A percentile compares a stretch with the other conserved stretches of the same genome.
Conservation (phyloP, 2,329 filamentous ascomycete genomes). For the Pestalotiopsis sp. region DNA sequence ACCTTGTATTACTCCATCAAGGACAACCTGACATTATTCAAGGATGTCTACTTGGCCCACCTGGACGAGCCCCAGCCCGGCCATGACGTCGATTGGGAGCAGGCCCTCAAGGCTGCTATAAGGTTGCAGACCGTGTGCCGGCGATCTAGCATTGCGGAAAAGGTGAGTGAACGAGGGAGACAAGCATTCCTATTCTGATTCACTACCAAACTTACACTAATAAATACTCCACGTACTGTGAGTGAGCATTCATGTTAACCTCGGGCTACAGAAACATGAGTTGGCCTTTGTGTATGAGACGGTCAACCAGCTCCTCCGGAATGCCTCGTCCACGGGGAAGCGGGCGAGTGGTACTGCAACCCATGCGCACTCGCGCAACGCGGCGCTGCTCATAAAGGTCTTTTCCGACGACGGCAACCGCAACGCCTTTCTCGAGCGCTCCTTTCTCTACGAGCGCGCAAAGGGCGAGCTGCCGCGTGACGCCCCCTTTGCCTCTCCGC, state of each 20-base stretch:
- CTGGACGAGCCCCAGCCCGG: slow-evolving; percentile 47
- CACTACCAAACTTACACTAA: too few species aligned
- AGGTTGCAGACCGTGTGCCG: slow-evolving; percentile 46
- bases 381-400: slow-evolving; percentile 43
- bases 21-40: slow-evolving; percentile 61
- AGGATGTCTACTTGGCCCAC: slow-evolving; percentile 59
- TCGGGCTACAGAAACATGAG: slow-evolving; percentile 37
- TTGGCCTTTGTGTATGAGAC: slow-evolving; percentile 50
- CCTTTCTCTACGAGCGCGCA: slow-evolving; percentile 62
- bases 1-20: slow-evolving; percentile 55
- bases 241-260: not conserved
- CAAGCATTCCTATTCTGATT: too few species aligned
- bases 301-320: slow-evolving; percentile 46
- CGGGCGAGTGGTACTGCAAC: slow-evolving; percentile 33
- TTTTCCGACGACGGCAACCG: slow-evolving; percentile 52
- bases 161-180: slow-evolving; percentile 34
- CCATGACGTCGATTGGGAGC: slow-evolving; percentile 41
- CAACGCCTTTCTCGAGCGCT: slow-evolving; percentile 64
- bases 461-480: slow-evolving; percentile 35
- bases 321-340: slow-evolving; percentile 39
- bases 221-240: too few species aligned
- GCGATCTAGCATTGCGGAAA: slow-evolving; percentile 31
- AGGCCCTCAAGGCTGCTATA: slow-evolving; percentile 44
- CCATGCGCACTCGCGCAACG: slow-evolving; percentile 48
- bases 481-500: slow-evolving; percentile 27